Percentiles rank a stretch among this genome's conserved stretches.
phyloP scores from a whole-genome alignment of 805 yeast species.

The Huiozyma sinensis region DNA sequence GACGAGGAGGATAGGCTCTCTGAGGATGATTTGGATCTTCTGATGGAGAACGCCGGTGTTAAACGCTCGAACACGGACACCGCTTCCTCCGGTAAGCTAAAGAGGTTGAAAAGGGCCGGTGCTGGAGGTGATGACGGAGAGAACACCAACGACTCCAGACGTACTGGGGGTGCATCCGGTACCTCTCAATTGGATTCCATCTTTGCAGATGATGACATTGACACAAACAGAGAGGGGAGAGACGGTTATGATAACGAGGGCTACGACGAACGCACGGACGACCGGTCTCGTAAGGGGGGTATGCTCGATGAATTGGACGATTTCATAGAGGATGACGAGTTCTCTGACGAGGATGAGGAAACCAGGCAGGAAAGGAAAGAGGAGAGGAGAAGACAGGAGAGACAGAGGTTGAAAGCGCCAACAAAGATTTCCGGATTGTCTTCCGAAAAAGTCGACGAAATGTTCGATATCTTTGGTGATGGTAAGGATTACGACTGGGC shows the following conservation, averaged over 20 bases:
- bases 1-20: conserved; percentile 62
- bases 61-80: conserved; percentile 32
- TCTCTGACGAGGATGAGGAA: conserved; percentile 67
- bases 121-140: conserved; percentile 28
- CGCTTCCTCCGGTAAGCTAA: conserved; percentile 39
- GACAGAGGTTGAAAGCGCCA: conserved; percentile 41
- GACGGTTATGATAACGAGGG: conserved; percentile 12
- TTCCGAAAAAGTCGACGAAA: conserved; percentile 83
- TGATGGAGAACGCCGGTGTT: conserved; percentile 86
- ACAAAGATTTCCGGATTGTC: conserved; percentile 55
- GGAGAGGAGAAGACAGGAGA: conserved; percentile 26
- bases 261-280: conserved; percentile 13
- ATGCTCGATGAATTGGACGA: conserved; percentile 83
- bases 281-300: conserved; percentile 26
- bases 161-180: conserved; percentile 8
- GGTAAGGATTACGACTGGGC: conserved; percentile 99
- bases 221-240: conserved; percentile 10
- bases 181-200: conserved; percentile 30
- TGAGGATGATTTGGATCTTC: conserved; percentile 87
- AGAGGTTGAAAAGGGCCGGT: conserved; percentile 73
- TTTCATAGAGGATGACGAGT: conserved; percentile 94
- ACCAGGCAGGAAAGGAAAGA: conserved; percentile 33
- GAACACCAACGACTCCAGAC: conserved; percentile 3
- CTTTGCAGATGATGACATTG: conserved; percentile 31
- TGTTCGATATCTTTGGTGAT: conserved; percentile 92